Evolutionary conservation across 2,329 filamentous ascomycete species (phyloP).

Genomic region (Colletotrichum higginsianum): DNA sequence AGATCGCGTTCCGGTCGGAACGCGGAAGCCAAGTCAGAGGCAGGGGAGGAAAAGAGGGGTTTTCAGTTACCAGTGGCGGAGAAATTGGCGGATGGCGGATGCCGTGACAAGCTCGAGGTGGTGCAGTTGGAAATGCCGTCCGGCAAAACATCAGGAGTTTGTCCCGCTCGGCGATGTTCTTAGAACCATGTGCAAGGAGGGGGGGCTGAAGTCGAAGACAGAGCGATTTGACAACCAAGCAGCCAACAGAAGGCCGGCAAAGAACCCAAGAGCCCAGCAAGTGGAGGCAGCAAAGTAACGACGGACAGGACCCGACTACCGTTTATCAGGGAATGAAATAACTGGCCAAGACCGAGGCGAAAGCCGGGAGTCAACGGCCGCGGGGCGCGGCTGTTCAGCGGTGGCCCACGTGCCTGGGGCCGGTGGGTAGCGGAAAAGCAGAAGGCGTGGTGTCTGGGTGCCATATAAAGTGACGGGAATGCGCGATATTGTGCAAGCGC

Average conservation of each 20-base stretch:
- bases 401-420: slow-evolving; percentile 14
- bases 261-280: slow-evolving; percentile 24
- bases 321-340: not conserved
- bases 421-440: slow-evolving; percentile 29
- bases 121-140: slow-evolving; percentile 26
- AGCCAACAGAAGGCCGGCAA: slow-evolving; percentile 23
- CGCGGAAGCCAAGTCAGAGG: slow-evolving; percentile 14
- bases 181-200: slow-evolving; percentile 22
- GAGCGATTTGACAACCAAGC: slow-evolving; percentile 23
- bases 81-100: slow-evolving; percentile 27
- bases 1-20: slow-evolving; percentile 35
- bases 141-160: slow-evolving; percentile 36
- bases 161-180: slow-evolving; percentile 34
- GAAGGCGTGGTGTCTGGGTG: slow-evolving; percentile 18
- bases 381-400: slow-evolving; percentile 22
- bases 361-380: slow-evolving; percentile 19
- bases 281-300: slow-evolving; percentile 21
- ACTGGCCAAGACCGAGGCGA: slow-evolving; percentile 7
- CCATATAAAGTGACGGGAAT: slow-evolving; percentile 14
- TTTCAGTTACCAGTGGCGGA: not conserved
- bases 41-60: not conserved
- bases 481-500: slow-evolving; percentile 9
- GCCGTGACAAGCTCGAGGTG: slow-evolving; percentile 35
- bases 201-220: slow-evolving; percentile 21
- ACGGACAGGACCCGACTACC: slow-evolving; percentile 27